Base-by-base conservation (phyloP, 192 early-diverging fungal genomes). In the Fimicolochytrium jonesii region DNA sequence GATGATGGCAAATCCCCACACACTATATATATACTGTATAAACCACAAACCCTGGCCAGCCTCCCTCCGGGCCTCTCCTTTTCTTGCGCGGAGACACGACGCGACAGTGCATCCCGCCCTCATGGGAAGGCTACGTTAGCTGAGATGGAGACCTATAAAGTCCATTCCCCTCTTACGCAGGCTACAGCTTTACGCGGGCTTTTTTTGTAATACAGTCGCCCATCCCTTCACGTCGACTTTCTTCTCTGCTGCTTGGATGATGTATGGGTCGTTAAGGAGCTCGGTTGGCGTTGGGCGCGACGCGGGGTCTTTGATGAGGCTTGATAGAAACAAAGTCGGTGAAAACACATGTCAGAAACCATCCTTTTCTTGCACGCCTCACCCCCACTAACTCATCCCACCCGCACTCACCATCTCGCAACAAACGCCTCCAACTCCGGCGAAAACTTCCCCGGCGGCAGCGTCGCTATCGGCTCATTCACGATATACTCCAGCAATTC, bases 401-500 rank as follows among this genome's bases (percentile, higher is more conserved):
- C n/a, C 15, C 6, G 28, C 15, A 31, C 37, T 52, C 28, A 91
- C 89, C 90, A 90, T 56, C 82, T 66, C 33, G 73, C 73, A 35
- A 95, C 76, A 64, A 98, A 85, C 36, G 88, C 86, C 49, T 87
- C 85, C 54, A 98, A 81, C 29, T 85, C 83, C 6, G 65, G 63
- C 11, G 91, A 84, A 67, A 75, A 68, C 75, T 79, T 59, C 10
- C 86, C 85, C n/a, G 79, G 66, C 33, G 82, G 78, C 48, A 93
- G 75, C 41, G 79, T 72, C 13, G 94, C 94, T 17, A 89, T 86
- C 1, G 92, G 90, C 65, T 92, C 86, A 55, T 92, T 88, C 2
- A 90, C 88, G 58, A 99, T 97, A 64, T 88, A 92, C 61, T 93
- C 87, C 51, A 99, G 71, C 22, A 99, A 77, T 70, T 99, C 97